Base-by-base conservation (phyloP, 2,329 filamentous ascomycete species). In the Volutella citrinella region DNA sequence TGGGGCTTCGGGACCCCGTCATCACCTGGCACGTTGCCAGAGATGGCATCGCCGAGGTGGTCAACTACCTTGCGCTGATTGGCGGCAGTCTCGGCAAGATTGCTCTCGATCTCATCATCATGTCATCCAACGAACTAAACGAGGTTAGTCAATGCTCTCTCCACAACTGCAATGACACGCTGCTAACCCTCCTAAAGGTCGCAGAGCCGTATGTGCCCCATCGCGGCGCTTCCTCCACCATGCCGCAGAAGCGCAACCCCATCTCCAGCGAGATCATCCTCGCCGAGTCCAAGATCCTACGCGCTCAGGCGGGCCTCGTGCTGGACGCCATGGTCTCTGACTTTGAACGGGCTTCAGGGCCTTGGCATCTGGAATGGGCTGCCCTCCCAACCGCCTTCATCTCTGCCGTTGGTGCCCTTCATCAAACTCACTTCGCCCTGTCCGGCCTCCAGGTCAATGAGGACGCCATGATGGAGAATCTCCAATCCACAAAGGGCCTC, bases 301-400 rank as follows among this genome's bases (percentile, higher is more conserved):
- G 72, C 10, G 66, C 70, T 0, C 69, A 76, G 35, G 72, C 72
- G 0, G 62, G 68, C 0, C 52, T 77, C 6, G 70, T 69, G 1
- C 63, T 78, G 2, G 74, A 78, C 42, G 72, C 64, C 7, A 76
- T 78, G 74, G 69, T 78, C 1, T 66, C 66, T 3, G 74, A 78
- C 43, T 77, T 77, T 33, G 74, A 78, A 52, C 66, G 75, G 7
- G 72, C 73, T 2, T 73, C 69, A 10, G 74, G 74, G 1, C 74
- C 74, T 2, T 78, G 74, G 74, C 74, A 78, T 52, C 52, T 78
- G 7, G 74, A 78, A 48, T 79, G 74, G 74, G 66, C 70, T 6
- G 71, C 74, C 9, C 55, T 78, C 0, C 74, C 74, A 0, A 66
- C 71, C 29, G 69, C 66, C 14, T 79, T 78, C 42, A 69, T 76